These are phyloP conservation scores for Cajanus cajan DNA, from an alignment of 306 rosid species.

Conservation along the genomic window DNA sequence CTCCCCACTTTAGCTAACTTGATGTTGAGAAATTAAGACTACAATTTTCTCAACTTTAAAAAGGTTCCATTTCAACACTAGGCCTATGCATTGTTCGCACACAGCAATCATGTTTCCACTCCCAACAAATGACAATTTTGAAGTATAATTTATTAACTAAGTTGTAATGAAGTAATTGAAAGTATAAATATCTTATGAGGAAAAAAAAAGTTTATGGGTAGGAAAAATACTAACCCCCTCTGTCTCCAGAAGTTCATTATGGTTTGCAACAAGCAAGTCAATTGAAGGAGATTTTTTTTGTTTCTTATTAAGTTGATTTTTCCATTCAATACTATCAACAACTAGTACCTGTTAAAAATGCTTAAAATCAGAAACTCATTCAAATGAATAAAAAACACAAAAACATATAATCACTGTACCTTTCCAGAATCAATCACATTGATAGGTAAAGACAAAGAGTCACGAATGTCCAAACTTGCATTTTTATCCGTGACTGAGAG, in stretches of 20 bases:
- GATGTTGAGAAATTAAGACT: background rate
- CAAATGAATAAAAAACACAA: background rate
- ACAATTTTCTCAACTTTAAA: background rate
- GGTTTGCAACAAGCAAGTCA: conserved; percentile 33
- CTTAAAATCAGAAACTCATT: conserved; percentile 1
- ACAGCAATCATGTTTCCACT: background rate
- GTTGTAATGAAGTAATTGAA: background rate
- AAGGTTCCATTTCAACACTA: background rate
- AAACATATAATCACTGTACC: conserved; percentile 37
- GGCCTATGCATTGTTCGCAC: background rate
- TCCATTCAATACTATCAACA: conserved; percentile 48
- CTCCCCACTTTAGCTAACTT: background rate
- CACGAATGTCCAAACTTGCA: conserved; percentile 39
- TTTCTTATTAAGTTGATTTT: conserved; percentile 34
- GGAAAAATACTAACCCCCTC: conserved; percentile 42
- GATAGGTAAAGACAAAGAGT: conserved; percentile 54
- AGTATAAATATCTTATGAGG: background rate
- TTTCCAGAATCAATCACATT: conserved; percentile 50
- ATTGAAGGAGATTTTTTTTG: conserved; percentile 44
- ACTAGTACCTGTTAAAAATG: conserved; percentile 42
- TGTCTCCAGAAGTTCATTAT: conserved; percentile 35
- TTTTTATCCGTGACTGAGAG: conserved; percentile 34
- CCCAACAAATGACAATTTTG: background rate
- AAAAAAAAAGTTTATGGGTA: background rate
- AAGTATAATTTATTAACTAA: background rate